phyloP scores from a whole-genome alignment of 2,329 filamentous ascomycete species.

The Harringtonia lauricola region DNA sequence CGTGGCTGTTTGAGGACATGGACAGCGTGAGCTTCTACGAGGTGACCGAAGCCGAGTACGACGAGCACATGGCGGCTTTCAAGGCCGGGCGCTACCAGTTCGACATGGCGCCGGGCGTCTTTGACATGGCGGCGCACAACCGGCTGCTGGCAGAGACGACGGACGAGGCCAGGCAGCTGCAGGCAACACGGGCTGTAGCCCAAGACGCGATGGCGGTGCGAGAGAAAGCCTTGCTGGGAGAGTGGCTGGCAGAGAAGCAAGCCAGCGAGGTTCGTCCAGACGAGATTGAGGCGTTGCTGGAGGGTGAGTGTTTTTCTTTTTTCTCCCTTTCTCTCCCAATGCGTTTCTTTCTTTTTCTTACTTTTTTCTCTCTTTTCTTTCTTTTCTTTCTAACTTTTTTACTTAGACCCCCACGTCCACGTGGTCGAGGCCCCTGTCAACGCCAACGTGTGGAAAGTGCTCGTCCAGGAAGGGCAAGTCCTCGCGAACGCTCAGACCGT shows the following conservation, averaged over 20 bases:
- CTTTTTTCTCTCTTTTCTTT: too few relatives aligned
- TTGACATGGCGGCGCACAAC: conserved; percentile 30
- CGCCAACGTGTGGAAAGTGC: conserved; percentile 44
- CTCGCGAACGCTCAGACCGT: conserved; percentile 19
- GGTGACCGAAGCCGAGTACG: conserved; percentile 21
- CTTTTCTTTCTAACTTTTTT: too few relatives aligned
- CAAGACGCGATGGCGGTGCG: not conserved
- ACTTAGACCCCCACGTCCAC: not conserved
- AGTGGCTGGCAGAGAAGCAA: not conserved
- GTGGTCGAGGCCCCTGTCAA: conserved; percentile 21
- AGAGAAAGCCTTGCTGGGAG: not conserved
- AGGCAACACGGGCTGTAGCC: not conserved
- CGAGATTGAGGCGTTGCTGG: not conserved
- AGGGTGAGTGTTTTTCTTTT: not conserved
- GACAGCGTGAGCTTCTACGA: conserved; percentile 23
- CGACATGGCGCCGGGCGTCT: conserved; percentile 34
- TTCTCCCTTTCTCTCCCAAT: too few relatives aligned
- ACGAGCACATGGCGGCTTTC: conserved; percentile 20
- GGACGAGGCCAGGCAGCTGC: not conserved
- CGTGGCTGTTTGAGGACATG: conserved; percentile 26
- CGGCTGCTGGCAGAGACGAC: not conserved
- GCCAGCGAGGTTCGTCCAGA: not conserved
- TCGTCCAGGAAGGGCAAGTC: conserved; percentile 23
- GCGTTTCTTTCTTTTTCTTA: too few relatives aligned
- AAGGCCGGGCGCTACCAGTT: conserved; percentile 39